Percentiles rank a stretch among this genome's conserved stretches.
Evolutionary conservation across 768 basidiomycete genomes (phyloP).

Genomic region (Phanerochaete carnosa): DNA sequence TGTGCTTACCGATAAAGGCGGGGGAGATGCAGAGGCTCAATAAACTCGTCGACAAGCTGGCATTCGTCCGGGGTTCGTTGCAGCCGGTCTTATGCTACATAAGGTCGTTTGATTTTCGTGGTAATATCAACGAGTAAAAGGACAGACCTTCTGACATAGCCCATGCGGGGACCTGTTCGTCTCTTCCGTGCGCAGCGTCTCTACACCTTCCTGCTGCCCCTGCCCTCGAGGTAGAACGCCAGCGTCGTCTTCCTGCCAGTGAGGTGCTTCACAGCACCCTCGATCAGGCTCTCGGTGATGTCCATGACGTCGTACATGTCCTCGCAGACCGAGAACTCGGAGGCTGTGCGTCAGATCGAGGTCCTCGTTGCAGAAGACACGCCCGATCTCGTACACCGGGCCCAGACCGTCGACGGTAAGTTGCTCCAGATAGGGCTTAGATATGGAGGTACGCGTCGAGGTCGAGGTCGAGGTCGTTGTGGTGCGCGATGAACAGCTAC

Average conservation of each 20-base stretch:
- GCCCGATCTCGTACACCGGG: slow-evolving; percentile 97
- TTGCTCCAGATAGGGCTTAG: slow-evolving; percentile 97
- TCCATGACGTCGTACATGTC: slow-evolving; percentile 99
- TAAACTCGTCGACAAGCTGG: slow-evolving; percentile 99
- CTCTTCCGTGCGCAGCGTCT: slow-evolving; percentile 82
- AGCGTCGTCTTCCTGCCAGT: slow-evolving; percentile 79
- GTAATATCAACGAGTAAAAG: not conserved
- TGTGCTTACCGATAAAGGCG: slow-evolving; percentile 78
- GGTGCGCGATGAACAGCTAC: slow-evolving; percentile 98
- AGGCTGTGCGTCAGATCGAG: slow-evolving; percentile 99
- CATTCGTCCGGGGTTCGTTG: slow-evolving; percentile 91
- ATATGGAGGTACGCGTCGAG: slow-evolving; percentile 96
- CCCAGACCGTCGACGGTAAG: slow-evolving; percentile 96
- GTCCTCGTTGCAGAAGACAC: slow-evolving; percentile 97
- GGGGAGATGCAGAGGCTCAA: slow-evolving; percentile 97
- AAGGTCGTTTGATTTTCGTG: not conserved
- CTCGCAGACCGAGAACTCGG: slow-evolving; percentile 99
- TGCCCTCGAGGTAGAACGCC: slow-evolving; percentile 90
- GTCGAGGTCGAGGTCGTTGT: slow-evolving; percentile 97
- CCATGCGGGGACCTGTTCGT: slow-evolving; percentile 87
- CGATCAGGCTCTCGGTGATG: slow-evolving; percentile 85
- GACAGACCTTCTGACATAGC: slow-evolving; percentile 73
- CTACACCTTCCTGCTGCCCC: slow-evolving; percentile 74
- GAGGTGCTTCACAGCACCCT: slow-evolving; percentile 86
- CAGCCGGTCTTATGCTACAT: slow-evolving; percentile 96